Evolutionary conservation across 129 eudicot genomes (phyloP).

Genomic region (Dittrichia graveolens): DNA sequence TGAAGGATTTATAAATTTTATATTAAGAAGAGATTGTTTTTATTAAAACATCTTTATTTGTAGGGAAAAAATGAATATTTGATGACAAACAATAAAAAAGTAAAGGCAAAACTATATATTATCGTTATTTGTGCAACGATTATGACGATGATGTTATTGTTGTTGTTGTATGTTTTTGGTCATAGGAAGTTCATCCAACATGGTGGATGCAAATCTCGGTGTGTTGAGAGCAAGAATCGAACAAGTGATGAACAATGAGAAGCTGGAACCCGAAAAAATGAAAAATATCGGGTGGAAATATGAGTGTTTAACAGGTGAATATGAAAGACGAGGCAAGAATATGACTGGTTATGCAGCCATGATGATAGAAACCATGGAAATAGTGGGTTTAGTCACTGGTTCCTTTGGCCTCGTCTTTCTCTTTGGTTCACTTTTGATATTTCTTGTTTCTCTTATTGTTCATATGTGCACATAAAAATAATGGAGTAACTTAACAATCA

Average conservation of each 20-base stretch:
- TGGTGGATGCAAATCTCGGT: constrained; percentile 40
- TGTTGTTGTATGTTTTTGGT: background rate
- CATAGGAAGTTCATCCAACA: constrained; percentile 34
- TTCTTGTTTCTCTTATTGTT: constrained; percentile 36
- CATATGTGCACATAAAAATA: constrained; percentile 18
- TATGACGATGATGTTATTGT: background rate
- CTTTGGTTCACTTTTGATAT: constrained; percentile 34
- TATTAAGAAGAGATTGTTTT: too few species aligned
- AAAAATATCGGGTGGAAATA: constrained; percentile 17
- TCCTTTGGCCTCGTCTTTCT: constrained; percentile 36
- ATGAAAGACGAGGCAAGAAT: constrained; percentile 10
- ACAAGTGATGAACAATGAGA: constrained; percentile 38
- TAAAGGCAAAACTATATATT: too few species aligned
- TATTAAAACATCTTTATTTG: too few species aligned
- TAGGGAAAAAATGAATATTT: too few species aligned
- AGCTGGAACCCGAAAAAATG: constrained; percentile 11
- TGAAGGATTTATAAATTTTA: too few species aligned
- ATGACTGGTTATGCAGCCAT: constrained; percentile 1
- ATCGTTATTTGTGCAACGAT: too few species aligned
- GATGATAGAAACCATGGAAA: constrained; percentile 21
- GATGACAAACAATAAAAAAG: too few species aligned
- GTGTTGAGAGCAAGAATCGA: constrained; percentile 41
- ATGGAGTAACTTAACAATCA: background rate
- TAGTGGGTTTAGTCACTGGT: constrained; percentile 27
- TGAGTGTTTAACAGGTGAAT: background rate